Conservation (phyloP, 2,329 filamentous ascomycete genomes). For the Colletotrichum sp. region DNA sequence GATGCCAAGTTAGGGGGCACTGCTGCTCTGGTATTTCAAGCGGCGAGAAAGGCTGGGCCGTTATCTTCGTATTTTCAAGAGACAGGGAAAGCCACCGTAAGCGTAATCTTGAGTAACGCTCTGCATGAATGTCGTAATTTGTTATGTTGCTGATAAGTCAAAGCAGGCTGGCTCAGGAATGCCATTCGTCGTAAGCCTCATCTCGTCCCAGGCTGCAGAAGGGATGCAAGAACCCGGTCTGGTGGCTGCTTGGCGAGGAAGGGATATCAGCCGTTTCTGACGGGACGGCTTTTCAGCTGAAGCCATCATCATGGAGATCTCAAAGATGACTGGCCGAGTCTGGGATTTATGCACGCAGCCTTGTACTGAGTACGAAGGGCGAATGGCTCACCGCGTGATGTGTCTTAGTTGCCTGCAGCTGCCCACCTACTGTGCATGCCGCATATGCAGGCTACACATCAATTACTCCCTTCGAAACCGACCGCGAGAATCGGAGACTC, state of each 20-base stretch:
- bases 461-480: neutral
- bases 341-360: neutral
- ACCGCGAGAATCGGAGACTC: no score
- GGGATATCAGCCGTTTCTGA: neutral
- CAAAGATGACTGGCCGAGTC: accelerated
- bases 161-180: neutral
- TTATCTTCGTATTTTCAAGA: neutral
- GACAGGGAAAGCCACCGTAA: accelerated
- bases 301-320: neutral
- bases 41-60: neutral
- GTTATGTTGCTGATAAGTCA: neutral
- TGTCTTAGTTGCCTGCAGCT: neutral
- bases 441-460: neutral
- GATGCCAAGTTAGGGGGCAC: no score
- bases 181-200: neutral
- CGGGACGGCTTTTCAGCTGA: neutral
- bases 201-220: neutral
- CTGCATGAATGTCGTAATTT: accelerated
- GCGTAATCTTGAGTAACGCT: neutral
- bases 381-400: neutral
- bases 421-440: no score
- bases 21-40: accelerated
- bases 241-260: neutral
- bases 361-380: neutral
- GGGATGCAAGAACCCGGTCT: neutral